Evolutionary conservation across 352 stramenopile genomes (phyloP).

Genomic region (Pythium phragmiticola): DNA sequence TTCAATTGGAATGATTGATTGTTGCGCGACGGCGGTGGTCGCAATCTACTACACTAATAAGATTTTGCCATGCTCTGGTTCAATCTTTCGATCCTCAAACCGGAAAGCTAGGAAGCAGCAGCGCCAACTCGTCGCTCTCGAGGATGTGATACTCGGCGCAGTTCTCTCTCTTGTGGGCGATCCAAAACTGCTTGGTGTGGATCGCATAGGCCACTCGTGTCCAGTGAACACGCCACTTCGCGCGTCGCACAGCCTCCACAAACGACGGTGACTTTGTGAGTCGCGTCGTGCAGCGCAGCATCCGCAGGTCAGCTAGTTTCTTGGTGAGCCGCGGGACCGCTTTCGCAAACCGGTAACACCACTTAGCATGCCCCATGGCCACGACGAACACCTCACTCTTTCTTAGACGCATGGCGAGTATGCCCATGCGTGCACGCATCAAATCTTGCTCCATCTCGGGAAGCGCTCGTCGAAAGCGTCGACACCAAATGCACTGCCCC

Average conservation of each 20-base stretch:
- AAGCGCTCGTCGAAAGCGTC: constrained; percentile 2
- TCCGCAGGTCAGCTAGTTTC: not conserved
- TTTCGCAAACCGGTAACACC: not conserved
- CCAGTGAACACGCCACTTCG: constrained; percentile 13
- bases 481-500: constrained; percentile 13
- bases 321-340: not conserved
- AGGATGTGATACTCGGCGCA: constrained; percentile 13
- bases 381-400: not conserved
- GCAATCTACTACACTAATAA: no score
- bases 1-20: no score
- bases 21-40: no score
- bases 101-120: constrained; percentile 14
- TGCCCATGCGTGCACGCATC: not conserved
- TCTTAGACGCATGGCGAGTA: not conserved
- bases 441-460: constrained; percentile 3
- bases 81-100: not conserved
- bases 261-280: not conserved
- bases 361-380: constrained; percentile 2
- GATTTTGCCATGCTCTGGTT: no score
- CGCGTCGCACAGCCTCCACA: not conserved
- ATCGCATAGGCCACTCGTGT: constrained; percentile 4
- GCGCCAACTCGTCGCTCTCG: constrained; percentile 6
- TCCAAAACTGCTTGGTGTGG: constrained; percentile 19
- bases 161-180: constrained; percentile 12
- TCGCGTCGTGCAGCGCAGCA: not conserved